Evolutionary conservation across 352 stramenopile species (phyloP), one percentile per base, ranked within the genome.

Genomic region (Thraustochytrium aureum): DNA sequence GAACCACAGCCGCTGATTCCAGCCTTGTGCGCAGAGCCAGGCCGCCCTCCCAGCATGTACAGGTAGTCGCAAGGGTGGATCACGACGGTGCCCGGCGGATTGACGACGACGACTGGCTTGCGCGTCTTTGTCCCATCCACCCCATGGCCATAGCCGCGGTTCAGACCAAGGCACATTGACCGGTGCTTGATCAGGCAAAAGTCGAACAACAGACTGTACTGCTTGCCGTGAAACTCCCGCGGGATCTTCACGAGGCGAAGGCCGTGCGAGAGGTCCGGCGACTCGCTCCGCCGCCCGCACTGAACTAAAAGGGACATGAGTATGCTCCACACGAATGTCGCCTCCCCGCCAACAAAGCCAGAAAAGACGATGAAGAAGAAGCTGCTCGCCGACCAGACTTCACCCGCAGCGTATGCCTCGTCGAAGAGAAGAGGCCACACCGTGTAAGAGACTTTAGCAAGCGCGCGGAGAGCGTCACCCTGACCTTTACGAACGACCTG

Each of bases 371-470:
- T 61, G 30, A 74, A 74, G 47, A 35, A 74, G 20, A 74, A 22
- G 64, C 64, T 43, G 22, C 30, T 61, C 22, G 42, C 64, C 33
- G 30, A 54, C 64, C 64, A 74, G 32, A 32, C 47, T 37, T 74
- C 64, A 20, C 64, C 64, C 20, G 64, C 64, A 6, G 64, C 64
- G 37, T 74, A 74, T 5, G 64, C 61, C 43, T 74, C 64, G 64
- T 74, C 47, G 64, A 74, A 45, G 3, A 74, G 3, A 5, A 74
- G 32, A n/a, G 64, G 64, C 64, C 64, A 74, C 1, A 74, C 41
- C 10, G 30, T 61, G 6, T 32, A 41, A 20, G 6, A 54, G 64
- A n/a, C n/a, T n/a, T n/a, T n/a, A n/a, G n/a, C n/a, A n/a, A n/a
- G n/a, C n/a, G n/a, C n/a, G n/a, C n/a, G n/a, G n/a, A n/a, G n/a